These are phyloP conservation scores for Thermoascus crustaceus DNA, from an alignment of 2,329 filamentous ascomycete species.

Conservation along the genomic window DNA sequence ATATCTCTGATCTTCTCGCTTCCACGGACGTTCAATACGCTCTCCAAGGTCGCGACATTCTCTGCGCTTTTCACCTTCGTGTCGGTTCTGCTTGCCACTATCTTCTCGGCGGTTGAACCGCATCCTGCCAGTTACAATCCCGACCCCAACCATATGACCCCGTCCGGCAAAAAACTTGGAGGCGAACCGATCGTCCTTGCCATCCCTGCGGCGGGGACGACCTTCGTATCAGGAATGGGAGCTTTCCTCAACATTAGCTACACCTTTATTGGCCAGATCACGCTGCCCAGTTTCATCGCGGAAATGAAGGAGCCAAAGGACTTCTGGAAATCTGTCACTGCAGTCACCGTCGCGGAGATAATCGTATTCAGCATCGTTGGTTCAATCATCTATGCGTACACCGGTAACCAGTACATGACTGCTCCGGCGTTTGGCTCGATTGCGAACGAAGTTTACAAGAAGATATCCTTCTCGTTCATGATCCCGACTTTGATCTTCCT, in stretches of 20 bases:
- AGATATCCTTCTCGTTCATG: slow-evolving; percentile 90
- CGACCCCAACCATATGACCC: slow-evolving; percentile 30
- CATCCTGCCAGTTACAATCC: slow-evolving; percentile 62
- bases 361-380: slow-evolving; percentile 80
- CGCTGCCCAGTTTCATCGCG: slow-evolving; percentile 86
- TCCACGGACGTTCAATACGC: slow-evolving; percentile 72
- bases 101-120: slow-evolving; percentile 69
- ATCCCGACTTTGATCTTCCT: slow-evolving; percentile 89
- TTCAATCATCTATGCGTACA: slow-evolving; percentile 74
- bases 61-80: slow-evolving; percentile 86
- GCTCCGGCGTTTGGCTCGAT: slow-evolving; percentile 81
- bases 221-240: slow-evolving; percentile 73
- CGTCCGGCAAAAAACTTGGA: slow-evolving; percentile 19
- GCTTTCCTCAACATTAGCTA: slow-evolving; percentile 95
- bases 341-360: slow-evolving; percentile 79
- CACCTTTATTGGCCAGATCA: slow-evolving; percentile 94
- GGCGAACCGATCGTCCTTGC: slow-evolving; percentile 63
- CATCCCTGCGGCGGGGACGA: slow-evolving; percentile 60
- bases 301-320: slow-evolving; percentile 78
- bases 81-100: slow-evolving; percentile 73
- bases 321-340: slow-evolving; percentile 88
- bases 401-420: slow-evolving; percentile 81
- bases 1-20: slow-evolving; percentile 73
- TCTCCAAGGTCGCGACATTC: slow-evolving; percentile 69
- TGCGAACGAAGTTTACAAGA: slow-evolving; percentile 66